Percentiles rank a stretch among this genome's conserved stretches.
Conservation (phyloP, 2,329 filamentous ascomycete genomes). For the Blastomyces percursus region DNA sequence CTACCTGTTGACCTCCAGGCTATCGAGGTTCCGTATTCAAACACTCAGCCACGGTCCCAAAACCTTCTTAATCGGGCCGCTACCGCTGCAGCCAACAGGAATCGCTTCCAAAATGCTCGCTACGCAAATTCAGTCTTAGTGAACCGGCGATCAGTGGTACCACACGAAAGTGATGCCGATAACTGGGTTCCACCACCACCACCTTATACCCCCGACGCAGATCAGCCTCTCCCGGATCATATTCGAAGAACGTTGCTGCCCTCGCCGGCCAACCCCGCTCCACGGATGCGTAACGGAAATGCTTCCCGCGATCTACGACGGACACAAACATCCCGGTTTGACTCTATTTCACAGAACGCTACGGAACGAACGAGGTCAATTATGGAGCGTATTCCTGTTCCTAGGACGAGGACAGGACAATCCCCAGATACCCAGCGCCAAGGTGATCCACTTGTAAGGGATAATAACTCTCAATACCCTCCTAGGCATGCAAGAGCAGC, state of each 20-base stretch:
- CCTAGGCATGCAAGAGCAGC: background rate
- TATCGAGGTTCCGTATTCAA: constrained; percentile 60
- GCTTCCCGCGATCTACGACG: constrained; percentile 3
- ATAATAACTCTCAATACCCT: background rate
- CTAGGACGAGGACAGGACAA: background rate
- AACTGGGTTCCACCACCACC: constrained; percentile 82
- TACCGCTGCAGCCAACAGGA: constrained; percentile 54
- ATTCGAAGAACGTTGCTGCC: constrained; percentile 27
- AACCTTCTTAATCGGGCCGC: constrained; percentile 62
- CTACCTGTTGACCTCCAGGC: constrained; percentile 41
- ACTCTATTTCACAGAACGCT: constrained; percentile 16
- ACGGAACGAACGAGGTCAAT: constrained; percentile 20
- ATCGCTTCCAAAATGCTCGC: constrained; percentile 10
- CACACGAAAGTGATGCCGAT: constrained; percentile 77
- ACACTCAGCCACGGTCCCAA: constrained; percentile 58
- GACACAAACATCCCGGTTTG: constrained; percentile 20
- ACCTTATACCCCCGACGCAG: constrained; percentile 46
- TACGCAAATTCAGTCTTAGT: constrained; percentile 2
- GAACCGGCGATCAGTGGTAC: constrained; percentile 54
- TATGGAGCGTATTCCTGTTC: constrained; percentile 21
- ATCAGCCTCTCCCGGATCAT: constrained; percentile 25
- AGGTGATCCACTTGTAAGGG: background rate
- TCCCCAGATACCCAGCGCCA: background rate
- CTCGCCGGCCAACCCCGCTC: constrained; percentile 15
- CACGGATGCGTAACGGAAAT: background rate